A percentile compares a stretch with the other conserved stretches of the same genome.
Evolutionary conservation across 1,139 yeast genomes (phyloP).

Genomic region (Geotrichum aggregatum): DNA sequence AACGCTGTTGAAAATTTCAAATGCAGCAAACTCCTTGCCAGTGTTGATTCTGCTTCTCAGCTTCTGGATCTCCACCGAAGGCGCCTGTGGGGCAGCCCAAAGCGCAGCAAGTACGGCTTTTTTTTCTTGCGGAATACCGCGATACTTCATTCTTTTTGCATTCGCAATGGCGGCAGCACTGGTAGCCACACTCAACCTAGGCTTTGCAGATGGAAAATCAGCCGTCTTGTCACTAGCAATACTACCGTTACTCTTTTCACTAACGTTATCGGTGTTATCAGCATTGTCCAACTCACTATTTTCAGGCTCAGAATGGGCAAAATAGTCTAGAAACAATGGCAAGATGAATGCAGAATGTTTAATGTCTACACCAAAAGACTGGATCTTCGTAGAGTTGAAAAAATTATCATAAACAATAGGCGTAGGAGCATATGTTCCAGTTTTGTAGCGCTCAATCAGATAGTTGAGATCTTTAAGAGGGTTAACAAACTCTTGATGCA

Average conservation of each 20-base stretch:
- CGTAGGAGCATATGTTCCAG: conserved; percentile 69
- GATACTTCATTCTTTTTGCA: conserved; percentile 6
- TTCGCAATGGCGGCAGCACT: conserved; percentile 4
- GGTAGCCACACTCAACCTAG: not conserved
- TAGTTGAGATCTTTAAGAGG: conserved; percentile 60
- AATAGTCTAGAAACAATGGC: conserved; percentile 57
- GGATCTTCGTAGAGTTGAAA: conserved; percentile 52
- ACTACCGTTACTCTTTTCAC: conserved; percentile 18
- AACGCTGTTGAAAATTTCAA: conserved; percentile 30
- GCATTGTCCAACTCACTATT: not conserved
- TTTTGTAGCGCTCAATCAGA: conserved; percentile 56
- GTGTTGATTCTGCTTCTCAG: conserved; percentile 58
- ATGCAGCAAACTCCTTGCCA: conserved; percentile 40
- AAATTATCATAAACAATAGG: conserved; percentile 70
- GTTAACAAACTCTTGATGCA: conserved; percentile 56
- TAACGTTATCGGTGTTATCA: conserved; percentile 3
- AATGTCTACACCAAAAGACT: conserved; percentile 78
- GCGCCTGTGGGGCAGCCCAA: conserved; percentile 46
- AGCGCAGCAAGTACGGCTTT: conserved; percentile 11
- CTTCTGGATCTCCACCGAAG: conserved; percentile 60
- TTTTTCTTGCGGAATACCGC: conserved; percentile 7
- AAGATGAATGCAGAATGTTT: conserved; percentile 63
- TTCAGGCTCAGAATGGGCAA: conserved; percentile 43
- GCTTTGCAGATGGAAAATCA: conserved; percentile 17
- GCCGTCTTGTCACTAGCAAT: conserved; percentile 20